Evolutionary conservation across 202 grass and related monocot species (phyloP), one percentile per base, ranked within the genome.

Genomic region (Schoenoplectus tabernaemontani): DNA sequence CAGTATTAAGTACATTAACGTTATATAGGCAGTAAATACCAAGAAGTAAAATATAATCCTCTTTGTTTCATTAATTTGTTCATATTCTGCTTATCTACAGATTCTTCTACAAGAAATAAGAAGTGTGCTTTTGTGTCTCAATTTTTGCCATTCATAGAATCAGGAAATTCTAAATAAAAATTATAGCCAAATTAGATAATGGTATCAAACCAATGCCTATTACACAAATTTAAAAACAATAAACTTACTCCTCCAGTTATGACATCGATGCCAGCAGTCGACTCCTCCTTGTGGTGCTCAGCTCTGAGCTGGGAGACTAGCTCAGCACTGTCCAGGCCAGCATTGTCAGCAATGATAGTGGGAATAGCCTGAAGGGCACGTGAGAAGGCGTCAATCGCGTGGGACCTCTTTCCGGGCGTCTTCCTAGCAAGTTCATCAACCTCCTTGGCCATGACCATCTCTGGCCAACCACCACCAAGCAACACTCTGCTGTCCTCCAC

Each of bases 241-340:
- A 32, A 85, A 86, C 95, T 98, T 91, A 98, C 95, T 2, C 78
- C 50, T 56, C 91, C 88, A 4, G 88, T 86, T 57, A 95, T 86
- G 78, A 98, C 87, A 74, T 98, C 91, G 43, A 98, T 91, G 62
- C 95, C 95, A 84, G 88, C 75, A 64, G 80, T 85, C 41, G 82
- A 82, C 2, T 86, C 85, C 78, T 89, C 95, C 81, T 87, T 95
- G 78, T 98, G 91, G 82, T 98, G 95, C 86, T 98, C 91, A 19
- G 95, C 95, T 73, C 91, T 90, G 75, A 98, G 95, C 89, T 98
- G 95, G 64, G 95, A 95, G 78, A 92, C 93, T 16, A 98, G 70
- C 74, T 98, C 95, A 19, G 91, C 89, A 9, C 87, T 92, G 76
- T 98, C 95, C 81, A 95, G 43, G 41, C 91, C 95, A 57, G 95